These are phyloP conservation scores for Colletotrichum sp. DNA, from an alignment of 2,329 filamentous ascomycete genomes.

Conservation along the genomic window DNA sequence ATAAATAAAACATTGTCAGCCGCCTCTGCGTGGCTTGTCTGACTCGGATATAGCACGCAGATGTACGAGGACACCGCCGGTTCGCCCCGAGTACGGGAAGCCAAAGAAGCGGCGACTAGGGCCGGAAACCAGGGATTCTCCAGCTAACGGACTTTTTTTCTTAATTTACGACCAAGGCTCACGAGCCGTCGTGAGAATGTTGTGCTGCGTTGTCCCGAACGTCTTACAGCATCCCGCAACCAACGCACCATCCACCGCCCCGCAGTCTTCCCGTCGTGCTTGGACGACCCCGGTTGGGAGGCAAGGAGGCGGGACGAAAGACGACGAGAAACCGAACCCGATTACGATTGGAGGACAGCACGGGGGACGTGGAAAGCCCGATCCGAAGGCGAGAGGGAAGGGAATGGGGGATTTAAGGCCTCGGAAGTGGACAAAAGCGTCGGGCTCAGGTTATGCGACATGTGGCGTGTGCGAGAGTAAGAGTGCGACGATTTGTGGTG, in stretches of 20 bases:
- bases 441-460: background rate
- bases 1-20: conserved; percentile 7
- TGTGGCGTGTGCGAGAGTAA: background rate
- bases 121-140: background rate
- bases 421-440: background rate
- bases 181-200: background rate
- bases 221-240: background rate
- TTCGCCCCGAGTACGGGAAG: background rate
- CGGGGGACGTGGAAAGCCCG: background rate
- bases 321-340: conserved; percentile 4
- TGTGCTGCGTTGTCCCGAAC: background rate
- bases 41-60: background rate
- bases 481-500: background rate
- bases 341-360: background rate
- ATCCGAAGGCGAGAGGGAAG: background rate
- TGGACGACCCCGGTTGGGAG: background rate
- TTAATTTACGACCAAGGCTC: background rate
- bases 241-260: background rate
- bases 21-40: background rate
- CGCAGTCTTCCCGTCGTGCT: background rate
- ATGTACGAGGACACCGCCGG: background rate
- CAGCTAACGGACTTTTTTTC: background rate
- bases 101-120: background rate
- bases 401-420: background rate
- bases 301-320: background rate